Conservation (phyloP, 768 basidiomycete genomes). For the Gymnopilus dilepis region DNA sequence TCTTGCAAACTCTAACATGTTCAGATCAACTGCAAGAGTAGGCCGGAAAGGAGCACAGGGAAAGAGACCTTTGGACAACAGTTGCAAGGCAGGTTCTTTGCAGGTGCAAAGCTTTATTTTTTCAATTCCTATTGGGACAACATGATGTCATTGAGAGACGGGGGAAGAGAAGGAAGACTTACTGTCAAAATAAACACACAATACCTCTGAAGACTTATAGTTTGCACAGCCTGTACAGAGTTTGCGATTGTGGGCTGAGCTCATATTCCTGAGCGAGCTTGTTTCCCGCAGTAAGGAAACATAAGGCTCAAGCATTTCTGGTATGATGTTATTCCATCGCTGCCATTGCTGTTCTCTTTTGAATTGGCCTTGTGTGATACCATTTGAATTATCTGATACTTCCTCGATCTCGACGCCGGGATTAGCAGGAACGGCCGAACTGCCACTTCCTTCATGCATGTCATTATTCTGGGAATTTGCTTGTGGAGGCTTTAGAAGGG, state of each 20-base stretch:
- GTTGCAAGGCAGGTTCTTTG: slow-evolving; percentile 9
- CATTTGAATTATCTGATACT: too few relatives aligned
- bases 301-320: slow-evolving; percentile 16
- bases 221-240: not conserved
- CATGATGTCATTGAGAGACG: not conserved
- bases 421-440: too few relatives aligned
- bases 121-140: slow-evolving; percentile 7
- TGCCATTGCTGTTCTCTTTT: slow-evolving; percentile 12
- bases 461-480: too few relatives aligned
- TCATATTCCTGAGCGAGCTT: slow-evolving; percentile 1
- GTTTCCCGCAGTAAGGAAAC: slow-evolving; percentile 6
- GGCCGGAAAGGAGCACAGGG: slow-evolving; percentile 31
- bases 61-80: slow-evolving; percentile 1
- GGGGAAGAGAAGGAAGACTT: not conserved
- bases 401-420: too few relatives aligned
- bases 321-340: slow-evolving; percentile 15
- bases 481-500: too few relatives aligned
- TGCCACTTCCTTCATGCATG: not conserved
- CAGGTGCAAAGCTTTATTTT: slow-evolving; percentile 15
- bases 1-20: slow-evolving; percentile 33
- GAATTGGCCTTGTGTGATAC: too few relatives aligned
- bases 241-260: not conserved
- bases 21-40: slow-evolving; percentile 35
- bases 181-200: slow-evolving; percentile 19
- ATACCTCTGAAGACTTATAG: not conserved